Conservation (phyloP, 192 early-diverging fungal genomes). For the Ambispora gerdemannii region DNA sequence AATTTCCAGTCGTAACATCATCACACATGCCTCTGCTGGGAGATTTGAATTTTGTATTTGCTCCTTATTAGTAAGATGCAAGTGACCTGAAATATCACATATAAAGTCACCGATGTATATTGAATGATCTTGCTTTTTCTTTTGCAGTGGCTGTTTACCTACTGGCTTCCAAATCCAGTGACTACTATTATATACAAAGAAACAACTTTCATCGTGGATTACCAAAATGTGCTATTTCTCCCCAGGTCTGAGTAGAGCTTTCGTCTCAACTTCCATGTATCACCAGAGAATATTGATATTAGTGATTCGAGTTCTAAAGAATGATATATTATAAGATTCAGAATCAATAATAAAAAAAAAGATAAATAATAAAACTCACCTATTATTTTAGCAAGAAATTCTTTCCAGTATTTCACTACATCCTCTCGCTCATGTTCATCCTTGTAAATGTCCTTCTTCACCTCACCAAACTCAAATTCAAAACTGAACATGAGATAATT, state of each 20-base stretch:
- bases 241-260: background rate
- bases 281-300: background rate
- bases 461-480: constrained; percentile 21
- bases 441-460: constrained; percentile 8
- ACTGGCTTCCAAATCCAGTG: background rate
- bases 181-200: constrained; percentile 27
- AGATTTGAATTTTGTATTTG: background rate
- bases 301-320: too few relatives aligned
- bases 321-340: background rate
- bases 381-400: constrained; percentile 21
- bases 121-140: constrained; percentile 15
- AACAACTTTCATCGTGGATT: constrained; percentile 30
- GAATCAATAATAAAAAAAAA: background rate
- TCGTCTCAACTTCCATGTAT: background rate
- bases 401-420: constrained; percentile 24
- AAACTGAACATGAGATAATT: too few relatives aligned
- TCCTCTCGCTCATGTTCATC: constrained; percentile 32
- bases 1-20: too few relatives aligned
- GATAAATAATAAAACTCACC: background rate
- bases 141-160: constrained; percentile 6
- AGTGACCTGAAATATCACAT: constrained; percentile 16
- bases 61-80: background rate
- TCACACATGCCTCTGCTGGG: background rate
- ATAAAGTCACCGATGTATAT: constrained; percentile 31
- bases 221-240: constrained; percentile 17